Evolutionary conservation across 768 basidiomycete species (phyloP).

Genomic region (Panus rudis): DNA sequence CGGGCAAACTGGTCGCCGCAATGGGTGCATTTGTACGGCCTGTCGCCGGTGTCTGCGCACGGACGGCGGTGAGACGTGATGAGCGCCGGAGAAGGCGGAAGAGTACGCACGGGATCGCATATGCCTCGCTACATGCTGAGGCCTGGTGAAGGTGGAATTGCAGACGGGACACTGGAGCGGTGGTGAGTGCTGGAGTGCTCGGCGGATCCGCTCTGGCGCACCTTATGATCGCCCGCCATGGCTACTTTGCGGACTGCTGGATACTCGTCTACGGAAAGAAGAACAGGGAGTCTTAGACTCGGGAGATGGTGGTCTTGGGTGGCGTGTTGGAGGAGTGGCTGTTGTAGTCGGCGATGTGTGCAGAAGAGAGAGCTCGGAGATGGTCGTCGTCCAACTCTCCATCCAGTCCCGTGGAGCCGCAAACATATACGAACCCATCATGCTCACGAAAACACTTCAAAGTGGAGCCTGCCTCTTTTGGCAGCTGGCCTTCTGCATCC

Average conservation of each 20-base stretch:
- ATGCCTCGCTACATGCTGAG: slow-evolving; percentile 84
- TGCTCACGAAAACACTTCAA: too few species aligned
- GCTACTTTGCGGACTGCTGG: slow-evolving; percentile 1
- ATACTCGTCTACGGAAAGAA: slow-evolving; percentile 3
- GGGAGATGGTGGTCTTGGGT: slow-evolving; percentile 10
- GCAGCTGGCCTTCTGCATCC: too few species aligned
- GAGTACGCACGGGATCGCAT: slow-evolving; percentile 79
- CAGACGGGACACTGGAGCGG: slow-evolving; percentile 65
- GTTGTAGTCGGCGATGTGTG: slow-evolving; percentile 1
- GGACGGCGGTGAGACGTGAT: slow-evolving; percentile 7
- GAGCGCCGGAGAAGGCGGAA: slow-evolving; percentile 10
- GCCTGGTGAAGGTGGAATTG: slow-evolving; percentile 80
- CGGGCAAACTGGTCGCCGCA: slow-evolving; percentile 89
- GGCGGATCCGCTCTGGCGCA: too few species aligned
- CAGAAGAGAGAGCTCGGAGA: too few species aligned
- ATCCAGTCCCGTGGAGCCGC: too few species aligned
- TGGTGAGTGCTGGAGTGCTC: slow-evolving; percentile 3
- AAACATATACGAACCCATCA: too few species aligned
- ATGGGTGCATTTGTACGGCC: slow-evolving; percentile 82
- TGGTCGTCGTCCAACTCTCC: too few species aligned
- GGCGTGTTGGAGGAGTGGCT: background rate
- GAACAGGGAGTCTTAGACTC: slow-evolving; percentile 6
- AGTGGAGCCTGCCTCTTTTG: too few species aligned
- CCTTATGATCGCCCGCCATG: slow-evolving; percentile 29
- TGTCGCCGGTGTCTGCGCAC: slow-evolving; percentile 72